Evolutionary conservation across 805 yeast species (phyloP).

Genomic region (Zygosaccharomyces siamensis): DNA sequence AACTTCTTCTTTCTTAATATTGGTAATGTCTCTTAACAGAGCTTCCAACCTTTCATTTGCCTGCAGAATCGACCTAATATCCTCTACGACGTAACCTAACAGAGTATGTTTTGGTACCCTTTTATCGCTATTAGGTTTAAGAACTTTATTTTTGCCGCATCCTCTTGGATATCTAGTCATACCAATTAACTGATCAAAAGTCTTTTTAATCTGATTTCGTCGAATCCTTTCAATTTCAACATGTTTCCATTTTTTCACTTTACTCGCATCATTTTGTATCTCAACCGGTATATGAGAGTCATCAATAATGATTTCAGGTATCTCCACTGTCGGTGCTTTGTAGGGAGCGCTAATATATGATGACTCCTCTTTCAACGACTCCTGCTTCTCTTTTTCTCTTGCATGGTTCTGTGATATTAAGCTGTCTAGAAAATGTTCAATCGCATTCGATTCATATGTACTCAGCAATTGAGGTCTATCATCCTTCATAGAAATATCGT

Average conservation of each 20-base stretch:
- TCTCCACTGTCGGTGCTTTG: constrained; percentile 14
- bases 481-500: background rate
- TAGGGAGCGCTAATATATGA: constrained; percentile 8
- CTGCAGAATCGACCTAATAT: constrained; percentile 23
- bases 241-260: constrained; percentile 33
- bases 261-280: constrained; percentile 17
- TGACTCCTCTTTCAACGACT: constrained; percentile 1
- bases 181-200: constrained; percentile 28
- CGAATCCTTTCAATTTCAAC: constrained; percentile 32
- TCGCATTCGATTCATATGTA: constrained; percentile 32
- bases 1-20: constrained; percentile 1
- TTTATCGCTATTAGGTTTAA: constrained; percentile 16
- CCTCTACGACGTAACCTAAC: constrained; percentile 30
- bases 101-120: constrained; percentile 33
- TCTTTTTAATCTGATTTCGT: constrained; percentile 28
- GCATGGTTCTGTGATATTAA: constrained; percentile 15
- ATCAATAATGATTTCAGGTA: constrained; percentile 27
- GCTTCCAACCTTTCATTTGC: constrained; percentile 29
- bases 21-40: constrained; percentile 3
- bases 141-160: constrained; percentile 6
- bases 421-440: constrained; percentile 32
- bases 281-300: constrained; percentile 24
- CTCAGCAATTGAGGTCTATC: constrained; percentile 24
- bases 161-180: constrained; percentile 22
- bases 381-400: constrained; percentile 2